phyloP scores from a whole-genome alignment of 495 filamentous ascomycete species.

The Trichoderma reesei region DNA sequence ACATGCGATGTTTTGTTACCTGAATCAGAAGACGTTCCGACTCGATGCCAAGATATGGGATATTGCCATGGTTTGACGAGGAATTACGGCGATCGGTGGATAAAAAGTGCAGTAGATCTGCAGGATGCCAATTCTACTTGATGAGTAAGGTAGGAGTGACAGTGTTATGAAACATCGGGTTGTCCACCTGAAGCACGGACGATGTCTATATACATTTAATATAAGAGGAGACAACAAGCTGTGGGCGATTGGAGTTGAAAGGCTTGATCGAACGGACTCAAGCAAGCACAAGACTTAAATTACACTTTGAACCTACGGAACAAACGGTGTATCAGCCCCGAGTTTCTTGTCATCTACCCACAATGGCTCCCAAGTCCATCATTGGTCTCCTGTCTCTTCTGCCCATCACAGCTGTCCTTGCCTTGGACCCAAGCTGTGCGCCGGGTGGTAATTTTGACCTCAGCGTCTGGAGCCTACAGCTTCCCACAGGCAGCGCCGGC shows the following conservation, averaged over 20 bases:
- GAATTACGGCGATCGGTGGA: neutral
- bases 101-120: neutral
- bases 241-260: too few relatives aligned
- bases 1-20: too few relatives aligned
- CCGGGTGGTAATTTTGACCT: constrained; percentile 33
- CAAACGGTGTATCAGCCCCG: neutral
- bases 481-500: constrained; percentile 25
- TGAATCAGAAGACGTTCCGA: neutral
- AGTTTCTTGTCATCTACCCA: neutral
- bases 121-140: neutral
- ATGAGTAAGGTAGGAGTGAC: neutral
- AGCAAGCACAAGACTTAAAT: too few relatives aligned
- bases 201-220: too few relatives aligned
- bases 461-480: constrained; percentile 24
- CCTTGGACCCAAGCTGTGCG: constrained; percentile 21
- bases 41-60: neutral
- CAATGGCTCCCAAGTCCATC: constrained; percentile 2
- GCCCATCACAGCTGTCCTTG: neutral
- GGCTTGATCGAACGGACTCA: too few relatives aligned
- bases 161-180: too few relatives aligned
- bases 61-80: neutral
- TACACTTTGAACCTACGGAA: neutral
- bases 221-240: too few relatives aligned
- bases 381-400: neutral
- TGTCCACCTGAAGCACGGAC: too few relatives aligned